phyloP scores from a whole-genome alignment of 2,329 filamentous ascomycete genomes.

The Penicillium oxalicum region DNA sequence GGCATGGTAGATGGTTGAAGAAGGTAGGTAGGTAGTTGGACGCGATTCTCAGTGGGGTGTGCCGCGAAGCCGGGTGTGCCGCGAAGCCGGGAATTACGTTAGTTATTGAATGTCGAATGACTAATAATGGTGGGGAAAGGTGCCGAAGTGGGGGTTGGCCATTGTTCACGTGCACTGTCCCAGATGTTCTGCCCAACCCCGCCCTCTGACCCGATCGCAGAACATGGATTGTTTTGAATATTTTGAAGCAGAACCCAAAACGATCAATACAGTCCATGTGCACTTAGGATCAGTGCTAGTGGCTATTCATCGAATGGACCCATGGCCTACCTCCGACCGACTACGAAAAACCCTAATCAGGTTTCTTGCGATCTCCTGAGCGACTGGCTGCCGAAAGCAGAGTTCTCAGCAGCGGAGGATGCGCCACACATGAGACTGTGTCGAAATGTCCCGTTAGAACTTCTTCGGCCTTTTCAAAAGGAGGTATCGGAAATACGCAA shows the following conservation, averaged over 20 bases:
- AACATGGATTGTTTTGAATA: too few species aligned
- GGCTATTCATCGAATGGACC: neutral
- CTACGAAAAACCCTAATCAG: neutral
- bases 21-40: too few species aligned
- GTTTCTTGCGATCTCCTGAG: neutral
- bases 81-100: neutral
- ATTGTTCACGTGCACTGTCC: neutral
- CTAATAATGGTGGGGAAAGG: too few species aligned
- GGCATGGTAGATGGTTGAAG: too few species aligned
- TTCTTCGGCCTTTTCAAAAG: neutral
- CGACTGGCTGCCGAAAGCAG: neutral
- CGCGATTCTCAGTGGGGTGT: neutral
- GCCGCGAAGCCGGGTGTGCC: neutral
- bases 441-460: neutral
- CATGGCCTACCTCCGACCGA: constrained; percentile 1
- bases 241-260: too few species aligned
- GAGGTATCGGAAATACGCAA: neutral
- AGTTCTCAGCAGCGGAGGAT: neutral
- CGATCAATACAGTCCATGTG: too few species aligned
- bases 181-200: neutral
- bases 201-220: neutral
- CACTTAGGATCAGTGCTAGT: neutral
- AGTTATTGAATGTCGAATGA: neutral
- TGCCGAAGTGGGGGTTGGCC: too few species aligned
- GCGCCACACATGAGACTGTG: constrained; percentile 1